Conservation (phyloP, 176 grass and related monocot species). For the Paspalum vaginatum region DNA sequence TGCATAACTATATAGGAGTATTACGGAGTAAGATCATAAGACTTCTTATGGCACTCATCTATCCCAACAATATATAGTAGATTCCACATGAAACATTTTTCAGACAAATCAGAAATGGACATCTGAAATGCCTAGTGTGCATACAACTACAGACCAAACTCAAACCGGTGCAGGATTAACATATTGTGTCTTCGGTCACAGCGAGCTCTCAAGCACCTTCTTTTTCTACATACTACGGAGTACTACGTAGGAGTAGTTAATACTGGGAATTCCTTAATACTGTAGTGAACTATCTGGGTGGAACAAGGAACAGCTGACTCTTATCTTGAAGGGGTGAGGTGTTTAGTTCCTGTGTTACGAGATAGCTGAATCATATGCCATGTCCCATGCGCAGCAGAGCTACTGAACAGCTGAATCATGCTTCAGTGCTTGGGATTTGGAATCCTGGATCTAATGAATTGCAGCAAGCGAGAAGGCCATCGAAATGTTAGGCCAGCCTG, state of each 20-base stretch:
- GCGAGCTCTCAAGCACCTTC: background rate
- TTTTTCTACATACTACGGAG: no score
- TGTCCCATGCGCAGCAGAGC: background rate
- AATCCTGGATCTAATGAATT: slow-evolving; percentile 24
- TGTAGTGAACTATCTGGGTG: background rate
- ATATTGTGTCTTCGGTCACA: background rate
- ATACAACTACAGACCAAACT: background rate
- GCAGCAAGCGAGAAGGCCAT: background rate
- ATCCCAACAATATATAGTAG: background rate
- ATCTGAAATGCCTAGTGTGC: background rate
- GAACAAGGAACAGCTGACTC: background rate
- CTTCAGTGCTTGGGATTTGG: background rate
- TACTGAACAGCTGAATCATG: background rate
- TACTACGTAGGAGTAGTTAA: no score
- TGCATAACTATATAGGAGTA: background rate
- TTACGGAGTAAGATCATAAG: background rate
- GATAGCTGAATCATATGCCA: background rate
- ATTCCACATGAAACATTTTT: background rate
- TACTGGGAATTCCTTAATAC: background rate
- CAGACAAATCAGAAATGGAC: background rate
- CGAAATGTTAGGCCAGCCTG: background rate
- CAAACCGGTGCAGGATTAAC: background rate
- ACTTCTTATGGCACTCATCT: background rate
- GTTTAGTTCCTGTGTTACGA: background rate
- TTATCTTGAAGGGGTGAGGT: background rate